These are phyloP conservation scores for Cladophialophora carrionii DNA, from an alignment of 2,329 filamentous ascomycete genomes.

Conservation along the genomic window DNA sequence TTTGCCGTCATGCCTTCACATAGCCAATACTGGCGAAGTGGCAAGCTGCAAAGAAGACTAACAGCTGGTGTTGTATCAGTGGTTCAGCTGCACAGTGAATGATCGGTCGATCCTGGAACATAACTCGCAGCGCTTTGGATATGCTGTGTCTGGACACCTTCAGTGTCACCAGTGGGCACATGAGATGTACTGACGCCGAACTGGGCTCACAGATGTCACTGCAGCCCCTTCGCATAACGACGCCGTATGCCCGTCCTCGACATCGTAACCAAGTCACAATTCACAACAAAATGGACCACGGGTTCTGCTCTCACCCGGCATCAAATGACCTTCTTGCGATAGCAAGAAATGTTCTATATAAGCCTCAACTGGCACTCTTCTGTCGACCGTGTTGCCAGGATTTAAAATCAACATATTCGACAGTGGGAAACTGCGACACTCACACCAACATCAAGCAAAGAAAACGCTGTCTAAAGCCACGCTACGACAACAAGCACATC, in stretches of 20 bases:
- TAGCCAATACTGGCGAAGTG: not conserved
- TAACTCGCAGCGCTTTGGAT: not conserved
- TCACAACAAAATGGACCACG: not conserved
- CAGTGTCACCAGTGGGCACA: not conserved
- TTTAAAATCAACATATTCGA: not conserved
- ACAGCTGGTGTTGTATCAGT: not conserved
- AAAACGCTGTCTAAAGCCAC: not conserved
- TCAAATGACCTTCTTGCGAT: not conserved
- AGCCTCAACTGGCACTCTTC: not conserved
- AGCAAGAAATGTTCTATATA: not conserved
- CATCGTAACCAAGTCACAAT: not conserved
- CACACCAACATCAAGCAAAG: not conserved
- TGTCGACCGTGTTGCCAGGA: not conserved
- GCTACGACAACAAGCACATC: not conserved
- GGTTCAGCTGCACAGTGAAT: not conserved
- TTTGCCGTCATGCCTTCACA: not conserved
- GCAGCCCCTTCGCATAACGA: not conserved
- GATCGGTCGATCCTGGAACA: not conserved
- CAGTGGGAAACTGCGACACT: not conserved
- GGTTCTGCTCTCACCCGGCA: not conserved
- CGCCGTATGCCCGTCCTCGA: not conserved
- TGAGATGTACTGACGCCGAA: not conserved
- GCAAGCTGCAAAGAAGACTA: not conserved
- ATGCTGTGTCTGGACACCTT: not conserved
- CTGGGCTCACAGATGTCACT: not conserved